Evolutionary conservation across 176 grass and related monocot species (phyloP).

Genomic region (Hsuehochloa calcarea): DNA sequence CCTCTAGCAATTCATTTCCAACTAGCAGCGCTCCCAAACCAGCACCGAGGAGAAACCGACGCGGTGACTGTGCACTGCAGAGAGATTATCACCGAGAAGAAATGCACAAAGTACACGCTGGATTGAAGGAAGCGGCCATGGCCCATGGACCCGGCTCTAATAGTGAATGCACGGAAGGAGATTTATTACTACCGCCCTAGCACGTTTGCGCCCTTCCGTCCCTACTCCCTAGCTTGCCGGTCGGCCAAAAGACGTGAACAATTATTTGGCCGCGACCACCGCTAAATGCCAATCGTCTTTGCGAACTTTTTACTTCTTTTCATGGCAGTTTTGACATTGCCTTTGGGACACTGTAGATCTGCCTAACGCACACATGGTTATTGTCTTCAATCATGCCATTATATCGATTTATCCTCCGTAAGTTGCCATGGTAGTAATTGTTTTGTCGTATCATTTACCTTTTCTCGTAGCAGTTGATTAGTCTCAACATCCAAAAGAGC

Average conservation of each 20-base stretch:
- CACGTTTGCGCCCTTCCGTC: not conserved
- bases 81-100: too few species aligned
- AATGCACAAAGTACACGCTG: not conserved
- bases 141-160: not conserved
- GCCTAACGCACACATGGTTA: not conserved
- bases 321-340: not conserved
- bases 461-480: not conserved
- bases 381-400: not conserved
- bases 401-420: not conserved
- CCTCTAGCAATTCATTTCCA: not conserved
- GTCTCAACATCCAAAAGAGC: not conserved
- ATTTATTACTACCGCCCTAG: not conserved
- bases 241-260: not conserved
- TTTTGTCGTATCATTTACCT: too few species aligned
- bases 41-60: not conserved
- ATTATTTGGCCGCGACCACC: conserved; percentile 21
- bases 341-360: not conserved
- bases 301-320: not conserved
- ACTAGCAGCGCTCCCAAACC: not conserved
- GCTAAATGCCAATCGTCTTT: not conserved
- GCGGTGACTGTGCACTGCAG: not conserved
- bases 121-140: not conserved
- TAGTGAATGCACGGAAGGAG: not conserved
- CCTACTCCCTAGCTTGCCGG: not conserved
- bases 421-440: not conserved